Percentiles rank a stretch among this genome's conserved stretches.
These are phyloP conservation scores for Polygonum maritimum DNA, from an alignment of 148 eudicot species.

Conservation along the genomic window DNA sequence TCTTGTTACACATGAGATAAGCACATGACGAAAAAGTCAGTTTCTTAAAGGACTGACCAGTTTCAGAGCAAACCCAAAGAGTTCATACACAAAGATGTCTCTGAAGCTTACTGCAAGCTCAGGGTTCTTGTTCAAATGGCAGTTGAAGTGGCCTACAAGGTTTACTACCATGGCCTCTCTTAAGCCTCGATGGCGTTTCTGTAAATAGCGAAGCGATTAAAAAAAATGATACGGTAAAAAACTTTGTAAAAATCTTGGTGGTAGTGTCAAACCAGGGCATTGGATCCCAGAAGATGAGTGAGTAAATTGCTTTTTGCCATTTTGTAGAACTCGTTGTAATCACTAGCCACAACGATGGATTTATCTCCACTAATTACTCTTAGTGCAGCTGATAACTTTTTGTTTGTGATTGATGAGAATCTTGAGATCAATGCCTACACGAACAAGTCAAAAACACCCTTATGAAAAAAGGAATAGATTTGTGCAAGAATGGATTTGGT, in stretches of 20 bases:
- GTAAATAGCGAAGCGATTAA: background rate
- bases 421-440: constrained; percentile 54
- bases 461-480: background rate
- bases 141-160: constrained; percentile 22
- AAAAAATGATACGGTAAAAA: too few species aligned
- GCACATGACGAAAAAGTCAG: background rate
- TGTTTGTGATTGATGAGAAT: constrained; percentile 16
- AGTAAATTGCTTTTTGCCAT: constrained; percentile 44
- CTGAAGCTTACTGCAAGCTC: constrained; percentile 44
- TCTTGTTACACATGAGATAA: background rate
- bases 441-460: background rate
- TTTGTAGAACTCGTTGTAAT: constrained; percentile 73
- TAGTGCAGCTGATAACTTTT: constrained; percentile 47
- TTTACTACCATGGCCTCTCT: constrained; percentile 55
- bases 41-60: background rate
- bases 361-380: constrained; percentile 58
- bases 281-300: constrained; percentile 49
- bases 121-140: constrained; percentile 24
- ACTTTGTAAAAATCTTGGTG: too few species aligned
- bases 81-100: constrained; percentile 52
- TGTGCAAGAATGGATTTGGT: too few species aligned
- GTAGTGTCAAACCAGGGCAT: constrained; percentile 58
- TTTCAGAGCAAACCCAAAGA: constrained; percentile 63
- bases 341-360: constrained; percentile 72
- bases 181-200: constrained; percentile 40